Conservation (phyloP, 768 basidiomycete species). For the Mycena vulgaris region DNA sequence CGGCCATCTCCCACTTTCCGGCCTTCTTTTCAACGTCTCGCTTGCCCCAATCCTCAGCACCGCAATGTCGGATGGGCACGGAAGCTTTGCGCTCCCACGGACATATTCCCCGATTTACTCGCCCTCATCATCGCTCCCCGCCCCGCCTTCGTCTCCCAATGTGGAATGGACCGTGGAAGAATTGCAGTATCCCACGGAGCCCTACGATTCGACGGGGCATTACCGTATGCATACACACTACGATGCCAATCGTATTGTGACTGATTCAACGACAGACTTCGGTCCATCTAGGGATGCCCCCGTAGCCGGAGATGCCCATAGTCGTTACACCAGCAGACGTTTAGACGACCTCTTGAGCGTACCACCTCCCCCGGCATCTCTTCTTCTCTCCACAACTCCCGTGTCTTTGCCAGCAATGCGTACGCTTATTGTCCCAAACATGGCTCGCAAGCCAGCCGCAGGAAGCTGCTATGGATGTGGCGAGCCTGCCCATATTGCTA, state of each 20-base stretch:
- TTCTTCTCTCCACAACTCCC: too few relatives aligned
- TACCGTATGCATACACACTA: neutral
- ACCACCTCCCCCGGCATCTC: too few relatives aligned
- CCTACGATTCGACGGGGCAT: neutral
- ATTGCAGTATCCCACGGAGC: neutral
- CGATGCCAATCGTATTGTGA: too few relatives aligned
- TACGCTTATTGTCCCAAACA: too few relatives aligned
- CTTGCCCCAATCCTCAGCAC: neutral
- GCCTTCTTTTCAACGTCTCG: slow-evolving; percentile 2
- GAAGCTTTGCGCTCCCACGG: neutral
- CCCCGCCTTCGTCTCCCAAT: neutral
- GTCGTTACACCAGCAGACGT: too few relatives aligned
- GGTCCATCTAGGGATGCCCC: too few relatives aligned
- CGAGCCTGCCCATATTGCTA: neutral
- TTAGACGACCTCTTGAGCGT: too few relatives aligned
- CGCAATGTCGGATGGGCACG: slow-evolving; percentile 4
- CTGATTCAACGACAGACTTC: too few relatives aligned
- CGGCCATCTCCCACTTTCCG: neutral
- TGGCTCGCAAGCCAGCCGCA: neutral
- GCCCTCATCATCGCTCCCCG: neutral
- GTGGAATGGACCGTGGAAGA: neutral
- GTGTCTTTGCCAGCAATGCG: too few relatives aligned
- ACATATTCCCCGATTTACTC: neutral
- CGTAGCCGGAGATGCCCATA: too few relatives aligned
- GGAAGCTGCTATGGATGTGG: neutral